Evolutionary conservation across 2,329 filamentous ascomycete species (phyloP).

Genomic region (Fusarium cyanostomum): DNA sequence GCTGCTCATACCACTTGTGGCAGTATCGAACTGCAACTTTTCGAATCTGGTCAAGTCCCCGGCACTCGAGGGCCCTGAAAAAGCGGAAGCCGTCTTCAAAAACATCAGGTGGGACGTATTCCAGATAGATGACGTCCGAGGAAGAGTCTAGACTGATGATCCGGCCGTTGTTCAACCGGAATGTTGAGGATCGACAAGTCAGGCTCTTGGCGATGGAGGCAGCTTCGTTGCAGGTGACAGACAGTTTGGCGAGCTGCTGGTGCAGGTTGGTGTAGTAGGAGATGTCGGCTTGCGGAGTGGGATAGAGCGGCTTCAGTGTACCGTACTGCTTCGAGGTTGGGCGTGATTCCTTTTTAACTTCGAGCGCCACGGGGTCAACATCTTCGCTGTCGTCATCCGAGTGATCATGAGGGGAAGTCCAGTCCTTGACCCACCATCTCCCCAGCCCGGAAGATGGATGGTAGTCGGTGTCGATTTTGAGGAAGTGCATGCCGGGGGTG

Average conservation of each 20-base stretch:
- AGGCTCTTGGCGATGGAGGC: slow-evolving; percentile 33
- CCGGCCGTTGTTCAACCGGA: slow-evolving; percentile 41
- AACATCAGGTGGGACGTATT: slow-evolving; percentile 46
- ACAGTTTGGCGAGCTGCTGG: slow-evolving; percentile 41
- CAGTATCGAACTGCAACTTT: slow-evolving; percentile 55
- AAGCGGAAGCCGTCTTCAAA: slow-evolving; percentile 44
- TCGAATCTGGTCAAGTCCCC: slow-evolving; percentile 47
- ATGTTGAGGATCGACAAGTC: slow-evolving; percentile 27
- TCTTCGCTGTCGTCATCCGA: slow-evolving; percentile 27
- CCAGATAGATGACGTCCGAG: slow-evolving; percentile 47
- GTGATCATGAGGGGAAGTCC: not conserved
- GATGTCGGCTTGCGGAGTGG: slow-evolving; percentile 45
- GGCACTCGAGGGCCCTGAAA: slow-evolving; percentile 40
- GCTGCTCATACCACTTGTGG: slow-evolving; percentile 52
- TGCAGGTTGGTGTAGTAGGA: slow-evolving; percentile 47
- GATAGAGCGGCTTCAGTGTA: slow-evolving; percentile 41
- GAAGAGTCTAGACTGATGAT: slow-evolving; percentile 45
- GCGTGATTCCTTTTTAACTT: slow-evolving; percentile 38
- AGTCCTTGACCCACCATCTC: slow-evolving; percentile 38
- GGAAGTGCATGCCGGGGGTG: slow-evolving; percentile 49
- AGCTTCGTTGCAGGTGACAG: slow-evolving; percentile 44
- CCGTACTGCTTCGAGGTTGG: slow-evolving; percentile 27
- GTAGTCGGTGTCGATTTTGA: slow-evolving; percentile 42
- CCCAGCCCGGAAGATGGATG: slow-evolving; percentile 18
- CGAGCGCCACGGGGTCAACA: slow-evolving; percentile 35